Percentiles rank a stretch among this genome's conserved stretches.
These are phyloP conservation scores for Cruciata laevipes DNA, from an alignment of 257 asterid genomes.

Conservation along the genomic window DNA sequence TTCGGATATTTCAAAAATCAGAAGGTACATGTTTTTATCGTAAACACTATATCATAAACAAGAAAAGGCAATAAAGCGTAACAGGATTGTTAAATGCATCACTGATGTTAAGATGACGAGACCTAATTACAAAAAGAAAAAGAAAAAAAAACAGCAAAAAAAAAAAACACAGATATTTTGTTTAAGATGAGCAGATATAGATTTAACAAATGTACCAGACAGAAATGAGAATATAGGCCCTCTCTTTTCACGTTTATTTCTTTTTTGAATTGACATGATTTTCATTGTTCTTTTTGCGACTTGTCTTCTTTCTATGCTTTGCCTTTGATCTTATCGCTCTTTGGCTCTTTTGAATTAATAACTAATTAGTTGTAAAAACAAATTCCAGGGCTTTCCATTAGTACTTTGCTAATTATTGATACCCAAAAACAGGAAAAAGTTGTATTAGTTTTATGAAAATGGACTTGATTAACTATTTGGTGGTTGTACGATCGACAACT, in stretches of 20 bases:
- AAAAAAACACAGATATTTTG: neutral
- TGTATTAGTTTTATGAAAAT: neutral
- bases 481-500: neutral
- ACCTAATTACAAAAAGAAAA: neutral
- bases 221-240: constrained; percentile 5
- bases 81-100: neutral
- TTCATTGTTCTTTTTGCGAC: constrained; percentile 8
- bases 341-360: neutral
- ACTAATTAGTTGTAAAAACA: neutral
- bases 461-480: neutral
- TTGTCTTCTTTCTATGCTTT: constrained; percentile 12
- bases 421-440: neutral
- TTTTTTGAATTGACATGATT: neutral
- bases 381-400: neutral
- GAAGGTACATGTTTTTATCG: too few relatives aligned
- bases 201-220: constrained; percentile 3
- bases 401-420: neutral
- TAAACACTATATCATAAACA: too few relatives aligned
- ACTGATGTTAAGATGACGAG: neutral
- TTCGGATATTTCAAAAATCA: too few relatives aligned
- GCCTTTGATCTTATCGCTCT: constrained; percentile 5
- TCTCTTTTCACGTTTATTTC: neutral
- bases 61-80: neutral
- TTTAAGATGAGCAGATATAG: too few relatives aligned
- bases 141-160: neutral